Evolutionary conservation across 306 rosid species (phyloP).

Genomic region (Alnus rubra): DNA sequence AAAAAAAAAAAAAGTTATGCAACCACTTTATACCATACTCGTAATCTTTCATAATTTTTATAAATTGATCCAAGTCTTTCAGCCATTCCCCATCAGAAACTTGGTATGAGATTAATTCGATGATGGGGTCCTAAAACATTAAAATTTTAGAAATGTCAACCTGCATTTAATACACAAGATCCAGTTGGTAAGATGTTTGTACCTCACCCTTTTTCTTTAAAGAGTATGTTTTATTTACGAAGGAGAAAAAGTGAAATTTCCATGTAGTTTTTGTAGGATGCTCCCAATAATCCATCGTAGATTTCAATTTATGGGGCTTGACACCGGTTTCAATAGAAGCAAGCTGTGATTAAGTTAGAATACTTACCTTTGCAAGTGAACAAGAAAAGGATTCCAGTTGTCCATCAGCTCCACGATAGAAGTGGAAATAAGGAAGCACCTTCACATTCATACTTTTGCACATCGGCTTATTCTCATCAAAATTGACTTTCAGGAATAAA

Average conservation of each 20-base stretch:
- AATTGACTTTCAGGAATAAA: constrained; percentile 83
- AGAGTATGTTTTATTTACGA: background rate
- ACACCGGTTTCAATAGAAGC: constrained; percentile 21
- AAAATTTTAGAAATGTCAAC: background rate
- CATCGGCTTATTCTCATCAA: constrained; percentile 98
- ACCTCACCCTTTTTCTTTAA: background rate
- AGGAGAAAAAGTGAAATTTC: background rate
- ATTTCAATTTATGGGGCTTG: background rate
- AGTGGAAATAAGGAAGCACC: constrained; percentile 98
- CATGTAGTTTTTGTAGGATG: background rate
- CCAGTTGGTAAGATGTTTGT: background rate
- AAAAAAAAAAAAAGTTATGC: background rate
- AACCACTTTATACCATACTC: background rate
- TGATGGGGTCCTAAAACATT: background rate
- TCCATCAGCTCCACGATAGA: constrained; percentile 95
- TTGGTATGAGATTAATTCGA: background rate
- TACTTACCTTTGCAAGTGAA: constrained; percentile 91
- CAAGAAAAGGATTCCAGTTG: constrained; percentile 93
- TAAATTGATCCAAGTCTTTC: background rate
- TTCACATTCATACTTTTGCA: constrained; percentile 92
- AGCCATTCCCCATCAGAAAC: background rate
- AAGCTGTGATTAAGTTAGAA: constrained; percentile 15
- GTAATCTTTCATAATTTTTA: background rate
- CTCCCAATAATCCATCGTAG: background rate
- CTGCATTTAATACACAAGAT: background rate